A percentile compares a stretch with the other conserved stretches of the same genome.
phyloP scores from a whole-genome alignment of 495 filamentous ascomycete species.

The Penicillium fimorum region DNA sequence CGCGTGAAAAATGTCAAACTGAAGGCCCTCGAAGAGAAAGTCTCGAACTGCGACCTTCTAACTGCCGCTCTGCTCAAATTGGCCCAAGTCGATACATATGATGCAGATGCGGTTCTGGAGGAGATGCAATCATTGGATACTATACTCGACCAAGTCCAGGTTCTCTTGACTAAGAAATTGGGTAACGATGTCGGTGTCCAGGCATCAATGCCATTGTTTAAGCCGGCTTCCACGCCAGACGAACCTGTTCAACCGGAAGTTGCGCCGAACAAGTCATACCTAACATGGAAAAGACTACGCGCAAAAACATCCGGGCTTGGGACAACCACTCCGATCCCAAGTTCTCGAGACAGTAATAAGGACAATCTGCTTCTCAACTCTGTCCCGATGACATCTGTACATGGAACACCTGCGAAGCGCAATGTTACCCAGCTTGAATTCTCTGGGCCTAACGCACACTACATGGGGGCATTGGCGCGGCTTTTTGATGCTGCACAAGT shows the following conservation, averaged over 20 bases:
- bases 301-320: constrained; percentile 75
- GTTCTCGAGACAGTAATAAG: constrained; percentile 50
- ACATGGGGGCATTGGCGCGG: constrained; percentile 86
- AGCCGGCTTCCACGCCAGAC: constrained; percentile 51
- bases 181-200: constrained; percentile 87
- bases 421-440: constrained; percentile 68
- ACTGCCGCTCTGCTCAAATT: constrained; percentile 87
- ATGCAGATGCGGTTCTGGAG: constrained; percentile 87
- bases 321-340: constrained; percentile 30
- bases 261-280: constrained; percentile 61
- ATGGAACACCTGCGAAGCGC: constrained; percentile 62
- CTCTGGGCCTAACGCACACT: constrained; percentile 79
- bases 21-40: constrained; percentile 87
- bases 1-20: constrained; percentile 90
- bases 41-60: constrained; percentile 86
- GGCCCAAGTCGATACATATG: constrained; percentile 76
- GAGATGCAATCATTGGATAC: constrained; percentile 93
- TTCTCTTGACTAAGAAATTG: constrained; percentile 73
- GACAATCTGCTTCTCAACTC: constrained; percentile 65
- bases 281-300: constrained; percentile 84
- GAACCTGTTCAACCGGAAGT: constrained; percentile 40
- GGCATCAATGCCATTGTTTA: constrained; percentile 64
- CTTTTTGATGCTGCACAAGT: constrained; percentile 94
- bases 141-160: constrained; percentile 82
- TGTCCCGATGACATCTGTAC: constrained; percentile 74